Percentiles rank a stretch among this genome's conserved stretches.
Evolutionary conservation across 129 eudicot genomes (phyloP).

Genomic region (Flaveria trinervia): DNA sequence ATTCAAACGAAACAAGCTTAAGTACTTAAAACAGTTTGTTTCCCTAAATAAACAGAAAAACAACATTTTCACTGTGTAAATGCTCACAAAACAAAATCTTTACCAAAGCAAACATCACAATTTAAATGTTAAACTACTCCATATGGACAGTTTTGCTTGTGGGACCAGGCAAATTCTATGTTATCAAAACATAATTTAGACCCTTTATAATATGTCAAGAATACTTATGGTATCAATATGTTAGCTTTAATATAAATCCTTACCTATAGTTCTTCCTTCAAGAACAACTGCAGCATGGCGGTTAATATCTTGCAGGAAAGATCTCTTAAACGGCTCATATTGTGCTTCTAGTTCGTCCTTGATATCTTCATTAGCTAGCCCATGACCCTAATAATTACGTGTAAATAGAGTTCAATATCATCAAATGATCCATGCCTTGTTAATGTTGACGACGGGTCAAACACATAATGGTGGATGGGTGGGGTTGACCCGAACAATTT

Average conservation of each 20-base stretch:
- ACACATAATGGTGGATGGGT: neutral
- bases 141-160: neutral
- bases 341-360: slow-evolving; percentile 76
- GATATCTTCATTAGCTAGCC: slow-evolving; percentile 49
- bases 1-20: neutral
- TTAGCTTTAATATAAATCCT: slow-evolving; percentile 22
- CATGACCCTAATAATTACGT: slow-evolving; percentile 71
- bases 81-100: no score
- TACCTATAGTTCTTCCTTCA: slow-evolving; percentile 93
- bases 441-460: neutral
- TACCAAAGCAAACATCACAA: neutral
- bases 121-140: neutral
- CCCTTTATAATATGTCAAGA: neutral
- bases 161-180: neutral
- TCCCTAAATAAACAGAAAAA: neutral
- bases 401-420: neutral
- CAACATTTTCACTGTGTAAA: neutral
- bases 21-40: neutral
- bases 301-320: slow-evolving; percentile 81
- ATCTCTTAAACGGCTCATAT: slow-evolving; percentile 72
- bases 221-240: neutral
- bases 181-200: neutral
- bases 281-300: slow-evolving; percentile 99
- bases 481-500: neutral
- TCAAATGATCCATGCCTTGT: neutral